Percentiles rank a stretch among this genome's conserved stretches.
Conservation (phyloP, 768 basidiomycete species). For the Dacryopinax primogenitus region DNA sequence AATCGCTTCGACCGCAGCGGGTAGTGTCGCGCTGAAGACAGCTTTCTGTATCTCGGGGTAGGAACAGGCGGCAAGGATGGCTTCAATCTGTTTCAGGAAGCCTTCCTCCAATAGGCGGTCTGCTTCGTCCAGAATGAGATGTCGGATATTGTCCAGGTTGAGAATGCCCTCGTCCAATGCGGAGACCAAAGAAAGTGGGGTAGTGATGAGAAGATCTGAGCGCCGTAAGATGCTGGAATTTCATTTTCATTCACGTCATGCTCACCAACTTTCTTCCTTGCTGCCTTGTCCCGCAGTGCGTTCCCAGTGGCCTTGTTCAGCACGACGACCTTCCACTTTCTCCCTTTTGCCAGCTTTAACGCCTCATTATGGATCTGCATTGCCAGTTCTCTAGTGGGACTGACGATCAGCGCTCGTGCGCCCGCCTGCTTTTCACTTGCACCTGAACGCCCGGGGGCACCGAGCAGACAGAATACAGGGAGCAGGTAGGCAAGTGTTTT, state of each 20-base stretch:
- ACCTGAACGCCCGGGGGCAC: slow-evolving; percentile 39
- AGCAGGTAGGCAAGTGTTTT: slow-evolving; percentile 90
- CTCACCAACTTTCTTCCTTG: slow-evolving; percentile 64
- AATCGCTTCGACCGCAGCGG: slow-evolving; percentile 71
- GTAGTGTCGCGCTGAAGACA: slow-evolving; percentile 90
- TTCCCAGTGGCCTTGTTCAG: slow-evolving; percentile 84
- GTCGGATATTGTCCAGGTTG: slow-evolving; percentile 62
- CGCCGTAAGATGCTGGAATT: not conserved
- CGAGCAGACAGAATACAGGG: slow-evolving; percentile 56
- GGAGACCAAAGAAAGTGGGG: slow-evolving; percentile 77
- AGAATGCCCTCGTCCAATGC: slow-evolving; percentile 57
- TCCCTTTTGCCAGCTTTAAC: slow-evolving; percentile 61
- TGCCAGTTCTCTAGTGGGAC: slow-evolving; percentile 90
- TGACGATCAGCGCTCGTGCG: slow-evolving; percentile 66
- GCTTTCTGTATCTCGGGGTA: slow-evolving; percentile 63
- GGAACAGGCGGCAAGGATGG: slow-evolving; percentile 68
- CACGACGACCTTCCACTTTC: slow-evolving; percentile 69
- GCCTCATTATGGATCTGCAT: slow-evolving; percentile 91
- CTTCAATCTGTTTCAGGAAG: slow-evolving; percentile 78
- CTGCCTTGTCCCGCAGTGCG: slow-evolving; percentile 58
- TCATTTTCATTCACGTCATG: slow-evolving; percentile 12
- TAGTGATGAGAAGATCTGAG: slow-evolving; percentile 80
- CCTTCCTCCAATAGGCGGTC: slow-evolving; percentile 82
- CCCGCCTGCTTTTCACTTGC: slow-evolving; percentile 43
- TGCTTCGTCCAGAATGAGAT: slow-evolving; percentile 80